Percentiles rank a stretch among this genome's conserved stretches.
Conservation (phyloP, 176 grass and related monocot genomes). For the Neostapfia colusana region DNA sequence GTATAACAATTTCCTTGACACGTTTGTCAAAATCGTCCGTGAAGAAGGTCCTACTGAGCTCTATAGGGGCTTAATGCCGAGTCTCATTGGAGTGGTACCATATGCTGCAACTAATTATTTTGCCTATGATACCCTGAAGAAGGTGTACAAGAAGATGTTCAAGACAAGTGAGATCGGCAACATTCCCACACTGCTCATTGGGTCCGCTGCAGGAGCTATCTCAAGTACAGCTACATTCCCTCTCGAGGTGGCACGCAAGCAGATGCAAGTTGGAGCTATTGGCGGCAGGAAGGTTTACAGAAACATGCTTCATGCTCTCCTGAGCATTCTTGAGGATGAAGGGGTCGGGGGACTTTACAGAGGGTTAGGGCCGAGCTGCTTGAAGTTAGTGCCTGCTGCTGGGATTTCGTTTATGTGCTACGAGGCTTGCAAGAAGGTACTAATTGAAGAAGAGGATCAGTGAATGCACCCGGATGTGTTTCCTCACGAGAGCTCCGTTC, state of each 20-base stretch:
- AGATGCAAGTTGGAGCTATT: constrained; percentile 84
- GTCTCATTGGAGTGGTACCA: constrained; percentile 84
- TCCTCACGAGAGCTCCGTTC: constrained; percentile 25
- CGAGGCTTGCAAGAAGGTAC: constrained; percentile 86
- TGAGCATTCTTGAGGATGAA: constrained; percentile 83
- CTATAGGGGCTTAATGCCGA: constrained; percentile 78
- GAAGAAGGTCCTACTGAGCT: constrained; percentile 80
- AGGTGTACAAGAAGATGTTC: constrained; percentile 68
- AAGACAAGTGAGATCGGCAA: constrained; percentile 59
- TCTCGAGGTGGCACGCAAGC: constrained; percentile 84
- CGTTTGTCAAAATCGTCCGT: constrained; percentile 61
- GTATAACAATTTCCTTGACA: constrained; percentile 73
- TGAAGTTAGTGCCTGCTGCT: constrained; percentile 83
- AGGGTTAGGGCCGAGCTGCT: constrained; percentile 74
- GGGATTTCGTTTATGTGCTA: constrained; percentile 99
- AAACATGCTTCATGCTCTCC: constrained; percentile 85
- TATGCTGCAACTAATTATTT: constrained; percentile 91
- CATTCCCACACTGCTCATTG: constrained; percentile 68
- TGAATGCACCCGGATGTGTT: background rate
- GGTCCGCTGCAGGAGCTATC: constrained; percentile 74
- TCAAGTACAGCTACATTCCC: constrained; percentile 84
- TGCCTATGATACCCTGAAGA: constrained; percentile 82
- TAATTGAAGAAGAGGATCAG: constrained; percentile 59
- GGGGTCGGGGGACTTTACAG: constrained; percentile 79
- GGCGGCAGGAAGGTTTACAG: constrained; percentile 72